Evolutionary conservation across 2,329 filamentous ascomycete genomes (phyloP), one percentile per base, ranked within the genome.

Genomic region (Nigrospora sphaerica): DNA sequence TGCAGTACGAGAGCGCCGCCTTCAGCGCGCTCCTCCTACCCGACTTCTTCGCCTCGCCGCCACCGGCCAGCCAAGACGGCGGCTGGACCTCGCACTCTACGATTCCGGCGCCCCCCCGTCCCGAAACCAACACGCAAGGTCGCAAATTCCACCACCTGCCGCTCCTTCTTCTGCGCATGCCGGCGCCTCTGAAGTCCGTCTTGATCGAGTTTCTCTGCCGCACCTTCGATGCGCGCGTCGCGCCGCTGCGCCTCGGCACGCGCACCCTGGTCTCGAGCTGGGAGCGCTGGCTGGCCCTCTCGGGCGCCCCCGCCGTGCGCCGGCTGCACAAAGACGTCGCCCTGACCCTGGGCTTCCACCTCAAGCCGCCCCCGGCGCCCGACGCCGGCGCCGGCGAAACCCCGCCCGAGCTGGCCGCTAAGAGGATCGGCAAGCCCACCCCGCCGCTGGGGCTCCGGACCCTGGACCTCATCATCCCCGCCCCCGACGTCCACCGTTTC

Each of bases 221-320:
- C 37, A 71, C 71, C 0, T 81, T 81, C 51, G 78, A 82, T 61
- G 80, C 75, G 50, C 76, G 75, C 28, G 69, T 80, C 39, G 72
- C 67, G 45, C 63, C 73, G 4, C 59, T 81, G 37, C 65, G 65
- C 1, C 57, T 81, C 2, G 73, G 74, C 6, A 78, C 75, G 7
- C 66, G 66, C 39, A 76, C 73, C 2, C 63, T 82, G 0, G 61
- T 78, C 1, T 56, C 57, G 4, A 63, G 69, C 6, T 76, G 73
- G 71, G 78, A 81, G 51, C 57, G 63, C 13, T 81, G 77, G 77
- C 63, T 76, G 10, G 4, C 33, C 11, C 10, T 28, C 19, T n/a
- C 32, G 10, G 40, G 40, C 40, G 17, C 34, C 7, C 17, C 13
- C 31, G 31, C n/a, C 11, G 18, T 19, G 4, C 32, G 40, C 7